Conservation (phyloP, 345 rosid species). For the Camelina sativa region DNA sequence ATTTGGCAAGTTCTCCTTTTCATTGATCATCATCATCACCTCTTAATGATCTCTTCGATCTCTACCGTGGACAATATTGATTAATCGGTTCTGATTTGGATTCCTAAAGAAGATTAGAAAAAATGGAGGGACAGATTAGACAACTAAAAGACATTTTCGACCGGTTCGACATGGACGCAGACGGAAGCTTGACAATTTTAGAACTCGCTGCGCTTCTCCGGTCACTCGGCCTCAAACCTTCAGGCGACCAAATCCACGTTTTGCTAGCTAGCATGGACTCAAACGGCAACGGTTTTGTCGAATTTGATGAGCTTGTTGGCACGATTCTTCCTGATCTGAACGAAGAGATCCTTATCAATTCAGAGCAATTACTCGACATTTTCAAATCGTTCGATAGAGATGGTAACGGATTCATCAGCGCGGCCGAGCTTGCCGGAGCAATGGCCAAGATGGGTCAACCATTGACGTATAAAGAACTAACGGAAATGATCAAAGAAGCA, state of each 20-base stretch:
- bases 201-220: constrained; percentile 88
- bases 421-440: constrained; percentile 77
- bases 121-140: constrained; percentile 51
- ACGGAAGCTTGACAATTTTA: constrained; percentile 87
- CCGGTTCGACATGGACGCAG: constrained; percentile 86
- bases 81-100: not conserved
- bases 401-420: constrained; percentile 78
- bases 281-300: constrained; percentile 76
- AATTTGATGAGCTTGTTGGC: constrained; percentile 76
- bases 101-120: not conserved
- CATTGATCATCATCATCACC: not conserved
- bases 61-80: not conserved
- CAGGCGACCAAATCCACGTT: constrained; percentile 73
- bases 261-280: constrained; percentile 77
- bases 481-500: constrained; percentile 81
- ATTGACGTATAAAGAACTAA: constrained; percentile 66
- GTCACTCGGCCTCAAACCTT: constrained; percentile 76
- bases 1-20: not conserved
- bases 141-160: constrained; percentile 66
- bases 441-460: constrained; percentile 96
- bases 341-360: constrained; percentile 59
- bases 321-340: constrained; percentile 62
- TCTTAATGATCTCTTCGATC: not conserved
- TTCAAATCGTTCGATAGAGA: constrained; percentile 78
- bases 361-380: constrained; percentile 61